Evolutionary conservation across 257 asterid species (phyloP), one percentile per base, ranked within the genome.

Genomic region (Nicotiana attenuata): DNA sequence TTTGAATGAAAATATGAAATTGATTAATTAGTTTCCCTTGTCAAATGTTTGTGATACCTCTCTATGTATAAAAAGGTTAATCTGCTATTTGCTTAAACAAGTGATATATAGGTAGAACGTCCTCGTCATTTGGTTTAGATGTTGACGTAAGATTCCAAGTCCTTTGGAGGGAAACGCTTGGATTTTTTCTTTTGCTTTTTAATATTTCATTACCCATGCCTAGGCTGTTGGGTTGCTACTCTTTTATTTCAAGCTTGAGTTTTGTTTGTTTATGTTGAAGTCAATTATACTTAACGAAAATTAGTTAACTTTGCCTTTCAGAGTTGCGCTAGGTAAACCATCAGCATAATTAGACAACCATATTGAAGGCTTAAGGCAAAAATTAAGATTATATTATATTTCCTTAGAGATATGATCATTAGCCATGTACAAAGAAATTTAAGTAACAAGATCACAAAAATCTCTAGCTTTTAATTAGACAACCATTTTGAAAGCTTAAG

Each of bases 41-140:
- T 47, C 41, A 47, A 73, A 73, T 41, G 8, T 45, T 45, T 69
- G 56, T 69, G 57, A 45, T 71, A 16, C n/a, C 0, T 47, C 55
- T 50, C 24, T 5, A 47, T 47, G 3, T 13, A 47, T 45, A 22
- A 73, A 71, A 20, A 10, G 13, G 10, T 15, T 0, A 35, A 10
- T 50, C 3, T 6, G 41, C 41, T 35, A 71, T 45, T 26, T 26
- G 24, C 60, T 47, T 24, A 73, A 47, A 24, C 17, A 47, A 47
- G 8, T 47, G 47, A 45, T 71, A 13, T 22, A 71, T 71, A 2
- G 60, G 79, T 73, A 50, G 38, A 47, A 73, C 38, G 79, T 73
- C 79, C 63, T 73, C 61, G 8, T 73, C 79, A 73, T 50, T 73
- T 2, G 79, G 63, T 50, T 73, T 73, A 73, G 61, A 73, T 73